Percentiles rank a stretch among this genome's conserved stretches.
phyloP scores from a whole-genome alignment of 176 grass and related monocot genomes.

The Lolium perenne region DNA sequence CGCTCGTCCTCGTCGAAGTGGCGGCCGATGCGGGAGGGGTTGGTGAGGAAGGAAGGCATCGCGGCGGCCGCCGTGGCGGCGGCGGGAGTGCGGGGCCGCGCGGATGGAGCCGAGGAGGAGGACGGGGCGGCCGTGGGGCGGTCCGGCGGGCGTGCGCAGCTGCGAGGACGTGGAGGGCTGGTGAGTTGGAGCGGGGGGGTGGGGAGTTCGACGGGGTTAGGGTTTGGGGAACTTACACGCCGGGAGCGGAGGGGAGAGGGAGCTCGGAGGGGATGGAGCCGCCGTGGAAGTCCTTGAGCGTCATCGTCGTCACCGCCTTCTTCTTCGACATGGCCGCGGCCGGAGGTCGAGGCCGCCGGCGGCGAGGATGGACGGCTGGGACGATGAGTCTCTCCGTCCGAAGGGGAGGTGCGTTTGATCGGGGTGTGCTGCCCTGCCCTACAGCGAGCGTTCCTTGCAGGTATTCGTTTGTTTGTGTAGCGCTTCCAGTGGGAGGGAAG shows the following conservation, averaged over 20 bases:
- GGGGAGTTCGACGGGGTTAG: not conserved
- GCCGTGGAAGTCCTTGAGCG: slow-evolving; percentile 97
- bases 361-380: slow-evolving; percentile 12
- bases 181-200: not conserved
- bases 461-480: not conserved
- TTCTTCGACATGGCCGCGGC: slow-evolving; percentile 87
- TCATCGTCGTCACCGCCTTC: slow-evolving; percentile 89
- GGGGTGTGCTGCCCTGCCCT: not conserved
- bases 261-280: slow-evolving; percentile 97
- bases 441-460: slow-evolving; percentile 19
- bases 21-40: slow-evolving; percentile 65
- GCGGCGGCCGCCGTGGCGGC: slow-evolving; percentile 39
- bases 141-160: slow-evolving; percentile 62
- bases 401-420: slow-evolving; percentile 26
- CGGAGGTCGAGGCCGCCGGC: slow-evolving; percentile 37
- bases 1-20: slow-evolving; percentile 99
- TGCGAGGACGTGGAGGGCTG: slow-evolving; percentile 39
- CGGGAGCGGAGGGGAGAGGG: slow-evolving; percentile 84
- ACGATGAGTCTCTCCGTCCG: not conserved
- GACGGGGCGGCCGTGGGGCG: slow-evolving; percentile 44
- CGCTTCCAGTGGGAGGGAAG: not conserved
- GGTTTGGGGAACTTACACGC: slow-evolving; percentile 67
- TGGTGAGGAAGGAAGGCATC: slow-evolving; percentile 57
- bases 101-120: slow-evolving; percentile 43
- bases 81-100: slow-evolving; percentile 45